phyloP scores from a whole-genome alignment of 1,139 yeast species.

The Komagataea norvegica region DNA sequence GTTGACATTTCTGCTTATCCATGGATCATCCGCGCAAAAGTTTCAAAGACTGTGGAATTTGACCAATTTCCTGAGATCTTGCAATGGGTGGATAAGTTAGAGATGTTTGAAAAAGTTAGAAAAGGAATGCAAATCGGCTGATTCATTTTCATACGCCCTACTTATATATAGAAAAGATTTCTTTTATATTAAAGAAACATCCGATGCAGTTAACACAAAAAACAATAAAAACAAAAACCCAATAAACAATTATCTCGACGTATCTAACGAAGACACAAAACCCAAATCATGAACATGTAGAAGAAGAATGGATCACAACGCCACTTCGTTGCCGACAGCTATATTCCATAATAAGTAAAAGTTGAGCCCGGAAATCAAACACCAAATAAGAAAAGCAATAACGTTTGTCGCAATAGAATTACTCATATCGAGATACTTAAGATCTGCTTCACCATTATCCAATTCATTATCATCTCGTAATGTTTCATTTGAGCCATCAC shows the following conservation, averaged over 20 bases:
- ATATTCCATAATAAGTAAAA: slow-evolving; percentile 69
- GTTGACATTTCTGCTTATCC: slow-evolving; percentile 48
- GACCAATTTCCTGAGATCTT: slow-evolving; percentile 38
- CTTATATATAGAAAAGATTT: too few species aligned
- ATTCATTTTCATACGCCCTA: not conserved
- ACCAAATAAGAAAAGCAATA: slow-evolving; percentile 65
- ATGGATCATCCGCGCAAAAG: slow-evolving; percentile 27
- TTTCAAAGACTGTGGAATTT: not conserved
- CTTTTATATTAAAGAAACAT: not conserved
- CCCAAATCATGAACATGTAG: not conserved
- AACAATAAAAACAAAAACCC: not conserved
- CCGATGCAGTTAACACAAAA: not conserved
- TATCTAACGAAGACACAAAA: slow-evolving; percentile 2
- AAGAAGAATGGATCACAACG: slow-evolving; percentile 8
- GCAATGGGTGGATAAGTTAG: slow-evolving; percentile 39
- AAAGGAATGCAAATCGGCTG: slow-evolving; percentile 1
- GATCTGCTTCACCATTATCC: slow-evolving; percentile 17
- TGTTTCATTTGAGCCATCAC: slow-evolving; percentile 14
- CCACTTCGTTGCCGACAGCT: slow-evolving; percentile 66
- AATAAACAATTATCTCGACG: not conserved
- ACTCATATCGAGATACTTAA: slow-evolving; percentile 31
- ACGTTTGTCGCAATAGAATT: slow-evolving; percentile 56
- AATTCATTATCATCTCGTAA: slow-evolving; percentile 2
- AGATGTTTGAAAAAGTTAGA: slow-evolving; percentile 9
- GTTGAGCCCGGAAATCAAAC: slow-evolving; percentile 68